Percentiles rank a stretch among this genome's conserved stretches.
phyloP scores from a whole-genome alignment of 2,329 filamentous ascomycete species.

The Aspergillus puulaauensis region DNA sequence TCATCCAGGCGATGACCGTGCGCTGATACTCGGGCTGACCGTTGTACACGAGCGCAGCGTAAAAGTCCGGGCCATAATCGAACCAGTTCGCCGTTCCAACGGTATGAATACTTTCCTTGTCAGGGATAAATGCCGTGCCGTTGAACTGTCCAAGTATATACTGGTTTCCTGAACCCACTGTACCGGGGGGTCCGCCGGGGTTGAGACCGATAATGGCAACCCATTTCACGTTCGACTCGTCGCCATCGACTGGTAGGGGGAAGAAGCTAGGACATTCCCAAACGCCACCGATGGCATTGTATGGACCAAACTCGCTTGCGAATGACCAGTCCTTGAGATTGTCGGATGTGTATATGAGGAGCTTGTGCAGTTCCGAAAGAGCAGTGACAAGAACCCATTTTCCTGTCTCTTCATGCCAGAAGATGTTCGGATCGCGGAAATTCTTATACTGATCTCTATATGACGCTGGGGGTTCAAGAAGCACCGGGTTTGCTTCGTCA shows the following conservation, averaged over 20 bases:
- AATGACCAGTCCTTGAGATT: slow-evolving; percentile 28
- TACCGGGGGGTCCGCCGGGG: slow-evolving; percentile 30
- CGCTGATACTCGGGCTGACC: slow-evolving; percentile 20
- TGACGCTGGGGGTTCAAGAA: slow-evolving; percentile 48
- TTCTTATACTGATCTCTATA: slow-evolving; percentile 41
- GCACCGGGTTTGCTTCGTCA: slow-evolving; percentile 57
- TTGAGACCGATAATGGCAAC: slow-evolving; percentile 25
- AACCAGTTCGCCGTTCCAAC: slow-evolving; percentile 26
- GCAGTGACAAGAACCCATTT: slow-evolving; percentile 23
- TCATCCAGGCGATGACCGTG: slow-evolving; percentile 29
- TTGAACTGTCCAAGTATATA: slow-evolving; percentile 31
- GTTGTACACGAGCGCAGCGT: slow-evolving; percentile 25
- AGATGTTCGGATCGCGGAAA: slow-evolving; percentile 64
- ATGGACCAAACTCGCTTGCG: slow-evolving; percentile 25
- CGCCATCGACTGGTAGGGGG: slow-evolving; percentile 19
- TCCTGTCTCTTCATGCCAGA: slow-evolving; percentile 23
- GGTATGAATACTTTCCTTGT: slow-evolving; percentile 14
- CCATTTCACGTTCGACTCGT: slow-evolving; percentile 25
- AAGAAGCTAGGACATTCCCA: slow-evolving; percentile 33
- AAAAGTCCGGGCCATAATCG: slow-evolving; percentile 31
- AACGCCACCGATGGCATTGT: slow-evolving; percentile 26
- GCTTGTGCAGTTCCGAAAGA: slow-evolving; percentile 21
- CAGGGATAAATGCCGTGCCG: slow-evolving; percentile 24
- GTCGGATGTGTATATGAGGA: slow-evolving; percentile 24
- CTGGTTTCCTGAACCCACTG: slow-evolving; percentile 29